Conservation (phyloP, 179 eudicot genomes). For the Silene noctiflora region DNA sequence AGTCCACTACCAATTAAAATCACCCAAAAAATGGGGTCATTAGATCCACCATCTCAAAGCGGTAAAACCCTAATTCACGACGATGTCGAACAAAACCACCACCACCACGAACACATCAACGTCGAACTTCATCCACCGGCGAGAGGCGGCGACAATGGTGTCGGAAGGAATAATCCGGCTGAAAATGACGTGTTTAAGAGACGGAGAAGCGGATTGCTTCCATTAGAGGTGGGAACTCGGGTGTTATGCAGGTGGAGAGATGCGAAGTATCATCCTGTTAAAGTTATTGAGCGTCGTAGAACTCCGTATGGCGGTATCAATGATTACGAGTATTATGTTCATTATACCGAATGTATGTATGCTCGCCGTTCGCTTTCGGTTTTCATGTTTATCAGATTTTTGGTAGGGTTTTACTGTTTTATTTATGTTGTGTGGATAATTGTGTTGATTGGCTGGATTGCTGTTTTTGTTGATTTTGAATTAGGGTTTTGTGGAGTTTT, state of each 20-base stretch:
- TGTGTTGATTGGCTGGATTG: not conserved
- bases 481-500: not conserved
- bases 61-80: conserved; percentile 37
- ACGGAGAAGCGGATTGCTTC: conserved; percentile 42
- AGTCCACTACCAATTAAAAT: no score
- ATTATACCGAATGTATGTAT: conserved; percentile 77
- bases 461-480: not conserved
- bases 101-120: conserved; percentile 13
- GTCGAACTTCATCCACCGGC: conserved; percentile 22
- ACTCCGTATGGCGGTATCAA: conserved; percentile 35
- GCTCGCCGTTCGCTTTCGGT: not conserved
- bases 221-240: conserved; percentile 88
- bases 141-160: conserved; percentile 22
- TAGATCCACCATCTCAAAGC: conserved; percentile 51
- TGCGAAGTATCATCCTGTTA: conserved; percentile 69
- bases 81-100: conserved; percentile 31
- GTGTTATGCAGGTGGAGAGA: conserved; percentile 92
- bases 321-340: conserved; percentile 90
- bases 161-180: conserved; percentile 17
- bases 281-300: conserved; percentile 79
- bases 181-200: conserved; percentile 36
- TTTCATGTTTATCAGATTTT: not conserved
- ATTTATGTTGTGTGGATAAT: not conserved
- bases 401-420: not conserved
- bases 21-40: conserved; percentile 46